Percentiles rank a stretch among this genome's conserved stretches.
Evolutionary conservation across 2,329 filamentous ascomycete species (phyloP).

Genomic region (Talaromyces sp.): DNA sequence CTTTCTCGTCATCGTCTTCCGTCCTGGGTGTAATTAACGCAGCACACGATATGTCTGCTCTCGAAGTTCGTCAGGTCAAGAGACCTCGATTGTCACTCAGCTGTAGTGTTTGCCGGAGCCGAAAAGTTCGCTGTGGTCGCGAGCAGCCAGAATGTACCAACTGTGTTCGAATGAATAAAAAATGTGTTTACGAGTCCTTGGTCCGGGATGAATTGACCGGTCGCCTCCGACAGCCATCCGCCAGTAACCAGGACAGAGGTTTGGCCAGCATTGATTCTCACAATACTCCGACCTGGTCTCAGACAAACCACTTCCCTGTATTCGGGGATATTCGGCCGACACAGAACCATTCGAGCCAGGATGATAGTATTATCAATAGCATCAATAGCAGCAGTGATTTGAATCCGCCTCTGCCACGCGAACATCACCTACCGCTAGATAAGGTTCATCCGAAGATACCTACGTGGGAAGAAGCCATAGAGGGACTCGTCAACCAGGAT

Average conservation of each 20-base stretch:
- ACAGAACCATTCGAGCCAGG: background rate
- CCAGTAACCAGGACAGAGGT: background rate
- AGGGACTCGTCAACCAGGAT: background rate
- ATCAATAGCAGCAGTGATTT: background rate
- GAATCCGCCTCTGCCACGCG: background rate
- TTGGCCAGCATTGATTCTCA: background rate
- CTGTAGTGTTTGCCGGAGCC: constrained; percentile 22
- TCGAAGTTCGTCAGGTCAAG: constrained; percentile 16
- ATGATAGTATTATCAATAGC: background rate
- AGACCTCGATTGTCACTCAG: constrained; percentile 22
- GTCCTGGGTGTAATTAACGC: background rate
- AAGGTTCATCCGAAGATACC: background rate
- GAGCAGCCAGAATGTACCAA: constrained; percentile 24
- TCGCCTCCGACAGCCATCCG: background rate
- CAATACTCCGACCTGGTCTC: background rate
- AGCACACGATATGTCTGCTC: background rate
- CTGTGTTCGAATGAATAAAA: constrained; percentile 21
- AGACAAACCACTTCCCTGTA: background rate
- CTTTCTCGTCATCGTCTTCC: background rate
- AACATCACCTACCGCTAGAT: background rate
- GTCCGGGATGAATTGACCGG: background rate
- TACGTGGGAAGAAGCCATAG: background rate
- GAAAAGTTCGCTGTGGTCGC: constrained; percentile 24
- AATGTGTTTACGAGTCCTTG: constrained; percentile 19
- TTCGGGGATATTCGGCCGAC: background rate